Evolutionary conservation across 2,329 filamentous ascomycete species (phyloP), one percentile per base, ranked within the genome.

Genomic region (Fusarium caatingaense): DNA sequence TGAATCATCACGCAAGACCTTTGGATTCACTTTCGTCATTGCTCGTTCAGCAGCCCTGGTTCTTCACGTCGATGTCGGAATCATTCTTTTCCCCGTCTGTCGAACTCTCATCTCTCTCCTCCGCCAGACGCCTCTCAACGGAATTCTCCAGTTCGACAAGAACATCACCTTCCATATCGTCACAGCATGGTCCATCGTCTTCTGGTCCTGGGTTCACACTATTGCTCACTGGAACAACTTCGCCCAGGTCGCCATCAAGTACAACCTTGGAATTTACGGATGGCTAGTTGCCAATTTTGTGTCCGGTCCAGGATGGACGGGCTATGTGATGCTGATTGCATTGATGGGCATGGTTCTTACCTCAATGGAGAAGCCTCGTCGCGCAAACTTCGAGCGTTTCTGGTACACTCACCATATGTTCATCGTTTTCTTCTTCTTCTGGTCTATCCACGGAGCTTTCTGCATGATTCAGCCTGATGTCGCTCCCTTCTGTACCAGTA

Each of bases 341-440:
- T 82, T 97, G 51, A 93, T 92, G 85, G 89, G 89, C 54, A 96
- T 97, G 86, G 91, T 92, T 5, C 76, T 89, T 27, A 96, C 93
- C 1, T 93, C 92, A 11, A 83, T 92, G 16, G 92, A 95, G 81
- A 93, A 92, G 83, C 88, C 89, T 12, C 87, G 92, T 53, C 89
- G 92, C 56, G 91, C 91, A 66, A 94, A 96, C 82, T 95, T 93
- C 78, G 93, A 95, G 80, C 91, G 92, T 27, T 97, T 96, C 85
- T 97, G 93, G 93, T 94, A 94, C 80, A 93, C 91, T 3, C 93
- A 97, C 81, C 93, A 96, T 82, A 87, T 96, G 78, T 96, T 96
- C 79, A 88, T 95, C 80, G 77, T 95, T 69, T 96, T 96, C 86
- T 96, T 96, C 83, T 85, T 95, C 73, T 94, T 96, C 85, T 96